A percentile compares a stretch with the other conserved stretches of the same genome.
Conservation (phyloP, 805 yeast genomes). For the Zygosaccharomyces pseudorouxii region DNA sequence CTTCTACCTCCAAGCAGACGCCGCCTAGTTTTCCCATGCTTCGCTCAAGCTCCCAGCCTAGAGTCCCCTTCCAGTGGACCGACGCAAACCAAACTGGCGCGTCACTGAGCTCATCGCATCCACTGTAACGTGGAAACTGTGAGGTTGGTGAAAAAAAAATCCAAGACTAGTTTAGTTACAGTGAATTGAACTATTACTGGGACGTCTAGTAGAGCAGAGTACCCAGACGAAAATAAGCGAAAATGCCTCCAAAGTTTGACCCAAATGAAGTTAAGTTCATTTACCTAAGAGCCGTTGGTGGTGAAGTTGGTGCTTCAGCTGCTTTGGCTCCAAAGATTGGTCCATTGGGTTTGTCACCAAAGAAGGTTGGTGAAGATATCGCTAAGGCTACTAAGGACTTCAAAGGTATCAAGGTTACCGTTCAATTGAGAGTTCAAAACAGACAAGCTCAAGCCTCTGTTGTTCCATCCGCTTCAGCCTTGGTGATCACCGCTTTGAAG, state of each 20-base stretch:
- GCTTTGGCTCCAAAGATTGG: conserved; percentile 99
- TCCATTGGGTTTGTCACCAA: conserved; percentile 99
- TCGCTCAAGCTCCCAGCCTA: neutral
- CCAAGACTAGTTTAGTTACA: neutral
- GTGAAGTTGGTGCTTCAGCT: conserved; percentile 99
- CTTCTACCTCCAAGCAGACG: neutral
- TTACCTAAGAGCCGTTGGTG: conserved; percentile 99
- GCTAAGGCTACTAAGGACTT: conserved; percentile 99
- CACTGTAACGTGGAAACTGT: neutral
- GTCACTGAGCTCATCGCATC: neutral
- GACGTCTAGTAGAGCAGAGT: conserved; percentile 9
- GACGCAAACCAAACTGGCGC: conserved; percentile 2
- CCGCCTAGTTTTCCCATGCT: neutral
- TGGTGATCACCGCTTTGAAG: conserved; percentile 97
- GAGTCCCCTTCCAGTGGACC: neutral
- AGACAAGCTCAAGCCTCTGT: conserved; percentile 99
- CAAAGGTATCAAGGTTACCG: conserved; percentile 99
- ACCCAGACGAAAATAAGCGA: conserved; percentile 24
- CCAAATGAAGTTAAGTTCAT: conserved; percentile 97
- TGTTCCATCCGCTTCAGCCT: conserved; percentile 98
- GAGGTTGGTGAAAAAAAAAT: conserved; percentile 3
- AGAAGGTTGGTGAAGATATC: conserved; percentile 99
- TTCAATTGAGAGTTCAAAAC: conserved; percentile 97
- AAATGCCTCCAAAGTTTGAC: conserved; percentile 98
- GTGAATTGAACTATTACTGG: neutral